These are phyloP conservation scores for Ceratobasidium theobromae DNA, from an alignment of 1,284 basidiomycete genomes.

Conservation along the genomic window DNA sequence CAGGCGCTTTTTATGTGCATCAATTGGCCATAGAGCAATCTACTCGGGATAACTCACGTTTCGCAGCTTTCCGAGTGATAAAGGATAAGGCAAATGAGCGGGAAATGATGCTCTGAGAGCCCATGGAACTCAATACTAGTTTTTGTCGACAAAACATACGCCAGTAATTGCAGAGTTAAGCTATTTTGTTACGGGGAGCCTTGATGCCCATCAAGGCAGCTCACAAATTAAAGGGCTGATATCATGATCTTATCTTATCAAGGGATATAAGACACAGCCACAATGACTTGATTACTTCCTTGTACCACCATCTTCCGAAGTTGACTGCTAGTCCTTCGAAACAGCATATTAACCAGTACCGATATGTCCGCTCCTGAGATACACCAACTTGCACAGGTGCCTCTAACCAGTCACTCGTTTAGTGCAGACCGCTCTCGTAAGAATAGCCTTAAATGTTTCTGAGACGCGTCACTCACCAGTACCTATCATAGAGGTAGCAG, in stretches of 20 bases:
- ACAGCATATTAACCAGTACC: slow-evolving; percentile 16
- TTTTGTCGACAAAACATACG: neutral
- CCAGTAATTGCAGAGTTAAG: no score
- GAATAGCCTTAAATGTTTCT: slow-evolving; percentile 41
- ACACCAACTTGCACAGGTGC: slow-evolving; percentile 74
- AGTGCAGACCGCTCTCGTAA: slow-evolving; percentile 84
- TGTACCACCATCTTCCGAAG: slow-evolving; percentile 42
- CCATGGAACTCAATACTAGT: neutral
- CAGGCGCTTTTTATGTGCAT: neutral
- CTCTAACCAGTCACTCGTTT: slow-evolving; percentile 91
- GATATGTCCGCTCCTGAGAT: slow-evolving; percentile 76
- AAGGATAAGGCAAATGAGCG: slow-evolving; percentile 11
- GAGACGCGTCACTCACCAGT: slow-evolving; percentile 22
- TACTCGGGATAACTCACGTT: slow-evolving; percentile 1
- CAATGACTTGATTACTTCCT: neutral
- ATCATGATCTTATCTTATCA: slow-evolving; percentile 14
- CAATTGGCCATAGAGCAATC: neutral
- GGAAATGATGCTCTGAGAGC: neutral
- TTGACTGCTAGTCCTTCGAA: slow-evolving; percentile 80
- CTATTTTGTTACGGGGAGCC: no score
- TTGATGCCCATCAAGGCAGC: neutral
- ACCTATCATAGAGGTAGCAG: slow-evolving; percentile 73
- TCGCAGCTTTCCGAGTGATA: slow-evolving; percentile 14
- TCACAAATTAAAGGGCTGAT: neutral
- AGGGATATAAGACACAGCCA: neutral